Evolutionary conservation across 1,139 yeast genomes (phyloP).

Genomic region (Meyerozyma guilliermondii): DNA sequence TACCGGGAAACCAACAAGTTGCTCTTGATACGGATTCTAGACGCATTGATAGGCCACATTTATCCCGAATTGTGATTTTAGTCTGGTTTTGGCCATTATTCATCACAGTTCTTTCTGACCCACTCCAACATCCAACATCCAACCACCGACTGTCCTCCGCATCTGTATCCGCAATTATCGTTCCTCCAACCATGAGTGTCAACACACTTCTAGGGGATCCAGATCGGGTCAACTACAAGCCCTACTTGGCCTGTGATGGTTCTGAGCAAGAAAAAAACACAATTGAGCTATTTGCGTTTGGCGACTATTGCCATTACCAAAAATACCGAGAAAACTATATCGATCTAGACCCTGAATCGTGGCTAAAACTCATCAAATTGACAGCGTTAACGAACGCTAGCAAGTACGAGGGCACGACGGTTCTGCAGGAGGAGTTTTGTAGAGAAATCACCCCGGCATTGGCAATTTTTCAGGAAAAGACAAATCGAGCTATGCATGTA

Average conservation of each 20-base stretch:
- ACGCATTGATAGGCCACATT: neutral
- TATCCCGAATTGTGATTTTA: neutral
- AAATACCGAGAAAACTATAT: constrained; percentile 3
- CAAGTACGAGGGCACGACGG: neutral
- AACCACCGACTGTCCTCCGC: neutral
- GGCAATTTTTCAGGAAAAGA: neutral
- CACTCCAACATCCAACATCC: neutral
- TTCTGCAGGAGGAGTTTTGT: constrained; percentile 3
- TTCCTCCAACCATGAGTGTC: neutral
- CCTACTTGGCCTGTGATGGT: neutral
- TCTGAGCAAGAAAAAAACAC: constrained; percentile 6
- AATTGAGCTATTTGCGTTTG: constrained; percentile 11
- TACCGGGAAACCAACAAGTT: neutral
- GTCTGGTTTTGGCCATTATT: neutral
- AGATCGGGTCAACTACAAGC: neutral
- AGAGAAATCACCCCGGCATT: constrained; percentile 3
- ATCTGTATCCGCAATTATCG: neutral
- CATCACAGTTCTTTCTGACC: neutral
- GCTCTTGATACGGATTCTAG: neutral
- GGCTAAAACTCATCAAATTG: constrained; percentile 7
- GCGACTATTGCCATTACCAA: constrained; percentile 6
- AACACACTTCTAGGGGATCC: neutral
- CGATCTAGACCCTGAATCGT: constrained; percentile 2
- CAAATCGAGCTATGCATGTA: neutral
- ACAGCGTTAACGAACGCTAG: constrained; percentile 5